These are phyloP conservation scores for Colletotrichum tamarilloi DNA, from an alignment of 2,329 filamentous ascomycete species.

Conservation along the genomic window DNA sequence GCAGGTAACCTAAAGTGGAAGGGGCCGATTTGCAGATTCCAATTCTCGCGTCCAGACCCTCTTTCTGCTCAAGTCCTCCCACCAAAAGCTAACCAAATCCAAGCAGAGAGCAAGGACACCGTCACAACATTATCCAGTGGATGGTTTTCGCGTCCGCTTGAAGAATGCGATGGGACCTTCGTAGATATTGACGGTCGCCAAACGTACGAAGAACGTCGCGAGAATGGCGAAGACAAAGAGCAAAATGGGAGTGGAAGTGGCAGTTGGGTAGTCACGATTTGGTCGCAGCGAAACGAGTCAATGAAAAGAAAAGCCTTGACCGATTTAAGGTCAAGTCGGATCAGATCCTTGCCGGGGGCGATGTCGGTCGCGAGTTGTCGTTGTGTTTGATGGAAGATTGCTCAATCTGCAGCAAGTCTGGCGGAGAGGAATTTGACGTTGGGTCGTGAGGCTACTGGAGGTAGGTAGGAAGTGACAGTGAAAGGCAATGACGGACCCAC, in stretches of 20 bases:
- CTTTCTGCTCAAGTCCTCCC: constrained; percentile 32
- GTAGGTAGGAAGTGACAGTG: constrained; percentile 8
- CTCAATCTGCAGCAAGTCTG: background rate
- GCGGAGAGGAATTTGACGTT: background rate
- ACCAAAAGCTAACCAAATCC: constrained; percentile 34
- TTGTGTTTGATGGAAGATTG: background rate
- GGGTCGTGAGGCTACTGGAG: background rate
- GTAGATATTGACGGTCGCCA: constrained; percentile 6
- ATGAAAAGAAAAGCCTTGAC: background rate
- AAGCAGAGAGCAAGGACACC: constrained; percentile 30
- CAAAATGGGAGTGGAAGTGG: constrained; percentile 7
- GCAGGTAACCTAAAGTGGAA: constrained; percentile 33
- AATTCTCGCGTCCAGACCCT: constrained; percentile 32
- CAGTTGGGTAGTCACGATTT: constrained; percentile 24
- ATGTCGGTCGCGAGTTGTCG: background rate
- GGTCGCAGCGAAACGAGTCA: constrained; percentile 8
- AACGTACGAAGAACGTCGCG: constrained; percentile 17
- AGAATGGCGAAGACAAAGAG: constrained; percentile 16
- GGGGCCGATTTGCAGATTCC: constrained; percentile 31
- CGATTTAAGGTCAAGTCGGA: background rate
- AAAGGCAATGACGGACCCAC: background rate
- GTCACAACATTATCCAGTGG: constrained; percentile 28
- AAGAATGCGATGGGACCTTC: constrained; percentile 11
- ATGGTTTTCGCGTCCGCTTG: constrained; percentile 23
- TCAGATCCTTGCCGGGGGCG: background rate